Conservation (phyloP, 2,329 filamentous ascomycete genomes). For the Phialophora expanda region DNA sequence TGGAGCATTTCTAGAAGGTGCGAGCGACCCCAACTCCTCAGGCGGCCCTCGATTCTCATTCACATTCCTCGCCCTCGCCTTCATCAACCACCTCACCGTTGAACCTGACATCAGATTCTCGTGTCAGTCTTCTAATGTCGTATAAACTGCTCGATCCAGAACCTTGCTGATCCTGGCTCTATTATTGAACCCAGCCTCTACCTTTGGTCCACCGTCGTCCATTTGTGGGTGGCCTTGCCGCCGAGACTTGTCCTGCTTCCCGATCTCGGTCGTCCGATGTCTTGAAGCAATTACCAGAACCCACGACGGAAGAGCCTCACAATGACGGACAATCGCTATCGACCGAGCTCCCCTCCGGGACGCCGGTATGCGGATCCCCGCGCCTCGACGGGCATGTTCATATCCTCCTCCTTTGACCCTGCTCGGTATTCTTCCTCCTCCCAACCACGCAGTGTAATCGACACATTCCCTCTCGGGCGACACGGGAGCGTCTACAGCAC, state of each 20-base stretch:
- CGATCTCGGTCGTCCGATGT: slow-evolving; percentile 18
- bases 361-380: slow-evolving; percentile 33
- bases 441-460: slow-evolving; percentile 27
- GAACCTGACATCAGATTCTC: slow-evolving; percentile 15
- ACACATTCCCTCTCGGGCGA: slow-evolving; percentile 27
- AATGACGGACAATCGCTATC: slow-evolving; percentile 37
- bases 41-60: not conserved
- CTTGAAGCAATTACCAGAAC: slow-evolving; percentile 6
- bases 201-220: not conserved
- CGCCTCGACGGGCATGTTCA: slow-evolving; percentile 37
- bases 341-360: slow-evolving; percentile 29
- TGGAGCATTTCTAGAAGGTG: slow-evolving; percentile 13
- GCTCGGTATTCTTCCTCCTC: slow-evolving; percentile 27
- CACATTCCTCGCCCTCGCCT: slow-evolving; percentile 2
- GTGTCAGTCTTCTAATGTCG: not conserved
- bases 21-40: slow-evolving; percentile 7
- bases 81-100: not conserved
- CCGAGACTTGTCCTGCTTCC: not conserved
- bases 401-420: slow-evolving; percentile 37
- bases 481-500: slow-evolving; percentile 35
- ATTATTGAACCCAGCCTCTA: slow-evolving; percentile 1
- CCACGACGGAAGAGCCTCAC: slow-evolving; percentile 5
- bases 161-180: slow-evolving; percentile 1
- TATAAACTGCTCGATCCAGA: not conserved
- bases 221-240: not conserved